Evolutionary conservation across 2,329 filamentous ascomycete species (phyloP).

Genomic region (Verruconis gallopava): DNA sequence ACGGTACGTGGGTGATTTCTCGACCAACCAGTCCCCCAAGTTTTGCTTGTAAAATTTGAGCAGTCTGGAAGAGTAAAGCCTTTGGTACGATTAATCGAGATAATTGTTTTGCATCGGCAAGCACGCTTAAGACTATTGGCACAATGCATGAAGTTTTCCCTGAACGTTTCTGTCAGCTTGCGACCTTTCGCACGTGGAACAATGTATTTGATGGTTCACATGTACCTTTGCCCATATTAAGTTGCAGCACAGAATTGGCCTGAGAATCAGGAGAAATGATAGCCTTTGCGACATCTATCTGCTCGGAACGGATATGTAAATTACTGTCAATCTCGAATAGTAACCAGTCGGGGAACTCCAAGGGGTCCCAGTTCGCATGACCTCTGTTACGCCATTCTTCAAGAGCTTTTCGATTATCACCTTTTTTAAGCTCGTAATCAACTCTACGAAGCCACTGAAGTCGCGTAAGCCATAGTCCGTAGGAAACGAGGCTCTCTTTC

Average conservation of each 20-base stretch:
- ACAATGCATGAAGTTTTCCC: constrained; percentile 55
- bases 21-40: constrained; percentile 40
- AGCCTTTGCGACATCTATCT: constrained; percentile 45
- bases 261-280: constrained; percentile 40
- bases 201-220: not conserved
- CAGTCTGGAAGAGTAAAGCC: constrained; percentile 40
- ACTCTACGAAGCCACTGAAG: constrained; percentile 33
- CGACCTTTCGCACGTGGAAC: constrained; percentile 6
- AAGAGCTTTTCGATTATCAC: constrained; percentile 15
- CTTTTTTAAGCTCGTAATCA: constrained; percentile 15
- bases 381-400: constrained; percentile 33
- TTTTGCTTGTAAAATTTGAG: constrained; percentile 37
- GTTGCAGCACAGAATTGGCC: constrained; percentile 44
- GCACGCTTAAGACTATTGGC: constrained; percentile 40
- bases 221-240: constrained; percentile 50
- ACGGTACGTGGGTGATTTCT: constrained; percentile 39
- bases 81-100: constrained; percentile 41
- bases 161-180: too few species aligned
- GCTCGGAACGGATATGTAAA: constrained; percentile 44
- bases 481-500: constrained; percentile 26
- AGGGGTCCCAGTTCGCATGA: constrained; percentile 40
- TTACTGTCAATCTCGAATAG: constrained; percentile 51
- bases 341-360: constrained; percentile 44
- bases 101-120: constrained; percentile 27
- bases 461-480: constrained; percentile 28